These are phyloP conservation scores for Blastobotrys ciferrii DNA, from an alignment of 1,139 yeast genomes.

Conservation along the genomic window DNA sequence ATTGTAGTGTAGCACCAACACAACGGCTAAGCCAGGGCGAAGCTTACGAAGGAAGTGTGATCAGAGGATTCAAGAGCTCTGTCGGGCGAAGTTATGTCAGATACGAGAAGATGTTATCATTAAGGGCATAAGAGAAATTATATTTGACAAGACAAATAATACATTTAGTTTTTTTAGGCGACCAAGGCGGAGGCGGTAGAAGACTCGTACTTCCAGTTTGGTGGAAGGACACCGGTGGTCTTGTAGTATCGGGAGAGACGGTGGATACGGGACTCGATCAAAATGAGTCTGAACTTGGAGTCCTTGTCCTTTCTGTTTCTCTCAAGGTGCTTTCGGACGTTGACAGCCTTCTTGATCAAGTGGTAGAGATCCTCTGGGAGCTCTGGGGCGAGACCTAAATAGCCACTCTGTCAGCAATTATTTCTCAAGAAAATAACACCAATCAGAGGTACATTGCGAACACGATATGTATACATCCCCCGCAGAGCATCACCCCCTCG, in stretches of 20 bases:
- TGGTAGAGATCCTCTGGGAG: slow-evolving; percentile 99
- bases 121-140: neutral
- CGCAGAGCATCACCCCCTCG: neutral
- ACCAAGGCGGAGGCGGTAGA: slow-evolving; percentile 99
- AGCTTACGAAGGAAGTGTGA: too few relatives aligned
- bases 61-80: too few relatives aligned
- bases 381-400: slow-evolving; percentile 84
- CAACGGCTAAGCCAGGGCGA: too few relatives aligned
- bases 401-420: slow-evolving; percentile 40
- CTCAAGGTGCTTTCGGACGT: slow-evolving; percentile 99
- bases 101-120: neutral
- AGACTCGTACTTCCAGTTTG: slow-evolving; percentile 99
- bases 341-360: slow-evolving; percentile 98
- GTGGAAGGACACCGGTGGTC: slow-evolving; percentile 98
- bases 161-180: slow-evolving; percentile 52
- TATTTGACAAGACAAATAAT: slow-evolving; percentile 1
- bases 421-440: slow-evolving; percentile 28
- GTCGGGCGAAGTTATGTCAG: too few relatives aligned
- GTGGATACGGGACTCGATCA: slow-evolving; percentile 99
- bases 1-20: too few relatives aligned
- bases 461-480: neutral
- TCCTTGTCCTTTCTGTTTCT: slow-evolving; percentile 99
- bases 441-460: slow-evolving; percentile 39
- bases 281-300: slow-evolving; percentile 99
- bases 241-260: slow-evolving; percentile 99